Percentiles rank a stretch among this genome's conserved stretches.
phyloP scores from a whole-genome alignment of 2,329 filamentous ascomycete genomes.

The Macroventuria anomochaeta region DNA sequence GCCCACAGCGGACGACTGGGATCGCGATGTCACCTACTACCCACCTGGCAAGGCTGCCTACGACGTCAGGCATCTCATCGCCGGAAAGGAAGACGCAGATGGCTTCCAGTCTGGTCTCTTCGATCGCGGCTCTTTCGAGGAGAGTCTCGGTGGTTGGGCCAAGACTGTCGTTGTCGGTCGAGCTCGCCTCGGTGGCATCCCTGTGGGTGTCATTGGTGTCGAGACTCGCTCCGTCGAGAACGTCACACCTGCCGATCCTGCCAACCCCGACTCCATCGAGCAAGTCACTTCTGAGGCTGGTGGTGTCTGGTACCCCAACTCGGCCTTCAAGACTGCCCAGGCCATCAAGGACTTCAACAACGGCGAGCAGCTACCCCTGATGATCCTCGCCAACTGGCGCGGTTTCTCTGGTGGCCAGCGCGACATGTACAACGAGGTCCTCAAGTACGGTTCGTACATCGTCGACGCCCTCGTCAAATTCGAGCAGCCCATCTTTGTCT shows the following conservation, averaged over 20 bases:
- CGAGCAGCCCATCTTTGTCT: slow-evolving; percentile 98
- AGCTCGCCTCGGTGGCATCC: slow-evolving; percentile 94
- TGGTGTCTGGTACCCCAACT: slow-evolving; percentile 99
- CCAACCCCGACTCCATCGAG: slow-evolving; percentile 98
- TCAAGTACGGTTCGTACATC: slow-evolving; percentile 99
- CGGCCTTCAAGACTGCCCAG: slow-evolving; percentile 98
- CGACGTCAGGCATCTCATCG: slow-evolving; percentile 93
- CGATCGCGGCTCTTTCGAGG: slow-evolving; percentile 95
- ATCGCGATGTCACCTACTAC: slow-evolving; percentile 85
- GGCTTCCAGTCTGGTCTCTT: slow-evolving; percentile 92
- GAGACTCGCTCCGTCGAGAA: slow-evolving; percentile 97
- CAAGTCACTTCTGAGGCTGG: slow-evolving; percentile 93
- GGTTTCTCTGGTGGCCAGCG: slow-evolving; percentile 99
- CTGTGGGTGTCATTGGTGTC: slow-evolving; percentile 96
- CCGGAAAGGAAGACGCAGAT: slow-evolving; percentile 81
- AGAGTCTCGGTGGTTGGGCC: slow-evolving; percentile 96
- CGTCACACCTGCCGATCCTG: slow-evolving; percentile 92
- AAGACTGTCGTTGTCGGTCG: slow-evolving; percentile 95
- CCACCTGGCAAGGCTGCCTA: slow-evolving; percentile 84
- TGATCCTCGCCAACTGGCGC: slow-evolving; percentile 99
- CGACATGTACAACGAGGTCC: slow-evolving; percentile 99
- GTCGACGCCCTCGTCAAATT: slow-evolving; percentile 98
- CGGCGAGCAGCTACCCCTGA: slow-evolving; percentile 94
- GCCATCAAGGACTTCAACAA: slow-evolving; percentile 99
- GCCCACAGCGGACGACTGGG: slow-evolving; percentile 84